Base-by-base conservation (phyloP, 2,329 filamentous ascomycete species). In the Rhynchosporium agropyri region DNA sequence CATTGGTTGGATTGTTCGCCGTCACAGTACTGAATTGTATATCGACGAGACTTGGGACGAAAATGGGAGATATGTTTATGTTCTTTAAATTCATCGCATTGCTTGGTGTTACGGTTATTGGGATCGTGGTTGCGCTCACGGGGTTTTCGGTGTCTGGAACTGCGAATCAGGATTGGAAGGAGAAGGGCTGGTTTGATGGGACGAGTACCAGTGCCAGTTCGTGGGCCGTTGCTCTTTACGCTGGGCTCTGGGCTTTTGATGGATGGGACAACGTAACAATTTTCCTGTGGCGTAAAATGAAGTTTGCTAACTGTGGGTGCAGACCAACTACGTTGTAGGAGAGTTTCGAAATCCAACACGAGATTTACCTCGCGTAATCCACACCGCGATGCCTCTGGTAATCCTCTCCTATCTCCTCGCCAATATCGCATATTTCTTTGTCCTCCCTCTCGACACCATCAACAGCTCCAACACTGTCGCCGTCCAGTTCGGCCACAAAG, bases 271-370 rank as follows among this genome's bases (percentile, higher is more conserved):
- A 99, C 76, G 92, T 95, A 79, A 79, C 89, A 81, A 40, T 55
- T n/a, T 9, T n/a, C 9, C 9, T 49, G 31, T 29, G 6, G 33
- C 60, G n/a, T 36, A 43, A 31, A 20, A 29, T 4, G 26, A 13
- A 8, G 3, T 51, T 13, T 66, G 61, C 71, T 77, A 68, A 77
- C 45, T 42, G 50, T 28, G 9, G 6, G 33, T 36, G 9, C 67
- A 95, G 91, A 96, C 94, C 66, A 99, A 97, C 77, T 99, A 97
- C 73, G 95, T 99, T 6, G 92, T 96, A 0, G 95, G 93, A 71
- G 95, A 99, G 77, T 98, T 99, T 79, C 90, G 92, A 72, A 93
- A 97, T 73, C 92, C 95, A 0, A 84, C 85, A 54, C 88, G 92
- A 67, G 95, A 99, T 75, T 86, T 99, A 9, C 95, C 95, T 0